Conservation (phyloP, 306 rosid genomes). For the Arachis stenosperma region DNA sequence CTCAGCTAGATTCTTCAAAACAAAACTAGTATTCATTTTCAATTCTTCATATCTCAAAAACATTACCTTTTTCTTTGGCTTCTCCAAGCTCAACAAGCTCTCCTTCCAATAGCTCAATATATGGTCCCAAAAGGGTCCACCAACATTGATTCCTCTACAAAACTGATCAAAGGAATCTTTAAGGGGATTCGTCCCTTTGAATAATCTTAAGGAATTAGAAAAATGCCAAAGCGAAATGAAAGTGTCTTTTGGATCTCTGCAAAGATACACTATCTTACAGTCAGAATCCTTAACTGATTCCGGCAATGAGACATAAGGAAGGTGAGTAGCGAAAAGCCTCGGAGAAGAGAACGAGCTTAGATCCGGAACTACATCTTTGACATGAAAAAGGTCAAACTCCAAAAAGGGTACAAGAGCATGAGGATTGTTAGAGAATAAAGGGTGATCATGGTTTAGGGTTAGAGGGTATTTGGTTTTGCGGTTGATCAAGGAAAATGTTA, state of each 20-base stretch:
- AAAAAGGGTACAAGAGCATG: not conserved
- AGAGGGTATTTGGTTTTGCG: conserved; percentile 1
- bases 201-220: not conserved
- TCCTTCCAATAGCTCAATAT: not conserved
- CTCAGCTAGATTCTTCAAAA: not conserved
- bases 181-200: not conserved
- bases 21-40: not conserved
- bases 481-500: conserved; percentile 38
- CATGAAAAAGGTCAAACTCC: not conserved
- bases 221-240: not conserved
- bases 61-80: not conserved
- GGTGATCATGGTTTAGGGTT: not conserved
- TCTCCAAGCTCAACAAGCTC: not conserved
- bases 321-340: not conserved
- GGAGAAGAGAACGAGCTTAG: not conserved
- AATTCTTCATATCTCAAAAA: not conserved
- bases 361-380: not conserved
- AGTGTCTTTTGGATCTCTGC: not conserved
- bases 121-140: not conserved
- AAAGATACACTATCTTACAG: not conserved
- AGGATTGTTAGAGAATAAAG: not conserved
- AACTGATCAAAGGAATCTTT: not conserved
- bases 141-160: not conserved
- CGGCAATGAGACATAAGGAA: not conserved
- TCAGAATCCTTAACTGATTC: not conserved